Evolutionary conservation across 2,329 filamentous ascomycete genomes (phyloP).

Genomic region (Aspergillus sp.): DNA sequence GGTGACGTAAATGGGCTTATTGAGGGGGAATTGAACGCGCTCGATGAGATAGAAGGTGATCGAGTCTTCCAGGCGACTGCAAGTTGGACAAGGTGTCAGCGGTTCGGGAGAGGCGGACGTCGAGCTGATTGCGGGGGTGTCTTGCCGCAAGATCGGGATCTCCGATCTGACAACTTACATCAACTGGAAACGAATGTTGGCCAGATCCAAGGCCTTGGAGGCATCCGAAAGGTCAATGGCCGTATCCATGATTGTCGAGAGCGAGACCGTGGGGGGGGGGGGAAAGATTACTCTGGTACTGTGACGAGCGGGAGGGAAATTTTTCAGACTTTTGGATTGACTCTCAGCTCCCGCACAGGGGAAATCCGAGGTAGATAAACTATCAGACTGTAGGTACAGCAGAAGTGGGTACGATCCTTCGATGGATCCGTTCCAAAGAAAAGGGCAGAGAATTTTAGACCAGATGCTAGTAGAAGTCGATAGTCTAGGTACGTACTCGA

Average conservation of each 20-base stretch:
- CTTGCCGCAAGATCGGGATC: background rate
- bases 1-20: constrained; percentile 78
- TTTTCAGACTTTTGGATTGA: too few relatives aligned
- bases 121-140: constrained; percentile 6
- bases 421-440: too few relatives aligned
- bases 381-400: too few relatives aligned
- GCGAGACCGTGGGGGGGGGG: constrained; percentile 14
- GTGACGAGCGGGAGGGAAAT: background rate
- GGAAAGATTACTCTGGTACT: background rate
- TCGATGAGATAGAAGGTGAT: constrained; percentile 97
- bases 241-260: constrained; percentile 66
- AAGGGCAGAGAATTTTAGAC: too few relatives aligned
- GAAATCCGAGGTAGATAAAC: too few relatives aligned
- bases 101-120: too few relatives aligned
- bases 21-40: constrained; percentile 94
- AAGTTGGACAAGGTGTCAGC: background rate
- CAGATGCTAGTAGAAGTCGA: too few relatives aligned
- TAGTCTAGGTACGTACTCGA: too few relatives aligned
- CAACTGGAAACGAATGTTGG: constrained; percentile 88
- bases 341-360: too few relatives aligned
- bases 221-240: constrained; percentile 84
- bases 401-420: too few relatives aligned
- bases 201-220: constrained; percentile 80
- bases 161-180: constrained; percentile 63
- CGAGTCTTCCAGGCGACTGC: constrained; percentile 90